A percentile compares a stretch with the other conserved stretches of the same genome.
These are phyloP conservation scores for Colletotrichum phormii DNA, from an alignment of 2,329 filamentous ascomycete species.

Conservation along the genomic window DNA sequence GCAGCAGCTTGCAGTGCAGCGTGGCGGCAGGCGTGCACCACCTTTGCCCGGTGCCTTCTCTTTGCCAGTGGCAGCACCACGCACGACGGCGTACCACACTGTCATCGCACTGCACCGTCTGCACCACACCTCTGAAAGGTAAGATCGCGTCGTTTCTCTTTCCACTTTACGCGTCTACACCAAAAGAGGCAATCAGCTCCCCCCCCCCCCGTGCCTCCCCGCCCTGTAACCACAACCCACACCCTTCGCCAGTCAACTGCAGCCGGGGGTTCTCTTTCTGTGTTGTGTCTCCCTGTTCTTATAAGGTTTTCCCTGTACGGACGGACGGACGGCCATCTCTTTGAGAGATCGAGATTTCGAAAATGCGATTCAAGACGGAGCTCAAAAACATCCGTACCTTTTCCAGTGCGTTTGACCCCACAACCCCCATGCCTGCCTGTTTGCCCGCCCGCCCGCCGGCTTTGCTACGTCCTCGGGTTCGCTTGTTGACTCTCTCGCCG, in stretches of 20 bases:
- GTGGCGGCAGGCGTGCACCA: slow-evolving; percentile 18
- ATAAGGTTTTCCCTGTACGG: not conserved
- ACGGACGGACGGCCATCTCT: not conserved
- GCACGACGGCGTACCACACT: not conserved
- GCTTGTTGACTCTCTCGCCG: not conserved
- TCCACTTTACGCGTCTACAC: slow-evolving; percentile 13
- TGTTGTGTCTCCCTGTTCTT: not conserved
- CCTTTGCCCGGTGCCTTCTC: not conserved
- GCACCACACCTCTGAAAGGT: not conserved
- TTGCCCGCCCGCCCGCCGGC: not conserved
- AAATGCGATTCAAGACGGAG: slow-evolving; percentile 75
- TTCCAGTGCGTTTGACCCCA: slow-evolving; percentile 61
- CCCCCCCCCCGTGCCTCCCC: not conserved
- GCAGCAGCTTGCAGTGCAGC: not conserved
- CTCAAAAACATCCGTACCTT: slow-evolving; percentile 75
- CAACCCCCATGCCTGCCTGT: not conserved
- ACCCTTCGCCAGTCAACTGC: not conserved
- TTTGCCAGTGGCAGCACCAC: slow-evolving; percentile 14
- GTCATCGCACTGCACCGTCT: no score
- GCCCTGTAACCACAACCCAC: not conserved
- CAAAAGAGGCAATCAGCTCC: not conserved
- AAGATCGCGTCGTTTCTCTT: slow-evolving; percentile 2
- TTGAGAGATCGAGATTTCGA: slow-evolving; percentile 36
- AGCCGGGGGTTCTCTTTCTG: not conserved
- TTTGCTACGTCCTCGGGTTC: not conserved